Base-by-base conservation (phyloP, 768 basidiomycete genomes). In the Plicaturopsis crispa region DNA sequence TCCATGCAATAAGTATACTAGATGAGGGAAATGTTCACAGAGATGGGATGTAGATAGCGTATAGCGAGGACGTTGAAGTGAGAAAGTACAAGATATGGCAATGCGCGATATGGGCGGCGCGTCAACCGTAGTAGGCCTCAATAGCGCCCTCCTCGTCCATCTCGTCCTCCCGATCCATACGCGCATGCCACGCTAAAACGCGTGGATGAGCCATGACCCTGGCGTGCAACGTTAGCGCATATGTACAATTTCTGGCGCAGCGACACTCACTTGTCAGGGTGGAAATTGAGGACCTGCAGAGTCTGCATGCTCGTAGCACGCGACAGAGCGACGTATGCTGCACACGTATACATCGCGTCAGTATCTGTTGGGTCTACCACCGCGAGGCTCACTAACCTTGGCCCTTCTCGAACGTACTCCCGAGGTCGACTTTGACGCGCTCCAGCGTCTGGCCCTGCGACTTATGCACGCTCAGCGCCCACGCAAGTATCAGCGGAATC, bases 371-470 rank as follows among this genome's bases (percentile, higher is more conserved):
- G 26, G 26, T 28, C 10, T 28, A 8, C 8, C 26, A 28, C 14
- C 14, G 26, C 10, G 26, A 8, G 8, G 26, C 24, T 17, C 17
- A 36, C 53, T 36, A 35, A 79, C 83, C 82, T 76, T 87, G 79
- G 4, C 84, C 84, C 41, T 74, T 80, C 55, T 85, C 91, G 60
- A 94, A 94, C 1, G 76, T 82, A 30, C 72, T 69, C 42, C 63
- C 55, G 19, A 93, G 69, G 51, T 92, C 79, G 3, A 92, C 84
- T 42, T 80, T 84, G 40, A 92, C 87, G 35, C 87, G 69, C 36
- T 87, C 76, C 31, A 94, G 61, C 0, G 91, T 93, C 56, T 92
- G 90, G 0, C 91, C 91, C 26, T 94, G 91, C 4, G 82, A 83
- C 53, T 93, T 93, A 61, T 92, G 88, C 24, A 92, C 79, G 34